A percentile compares a stretch with the other conserved stretches of the same genome.
Evolutionary conservation across 495 filamentous ascomycete species (phyloP).

Genomic region (Pseudotulostoma volvatum): DNA sequence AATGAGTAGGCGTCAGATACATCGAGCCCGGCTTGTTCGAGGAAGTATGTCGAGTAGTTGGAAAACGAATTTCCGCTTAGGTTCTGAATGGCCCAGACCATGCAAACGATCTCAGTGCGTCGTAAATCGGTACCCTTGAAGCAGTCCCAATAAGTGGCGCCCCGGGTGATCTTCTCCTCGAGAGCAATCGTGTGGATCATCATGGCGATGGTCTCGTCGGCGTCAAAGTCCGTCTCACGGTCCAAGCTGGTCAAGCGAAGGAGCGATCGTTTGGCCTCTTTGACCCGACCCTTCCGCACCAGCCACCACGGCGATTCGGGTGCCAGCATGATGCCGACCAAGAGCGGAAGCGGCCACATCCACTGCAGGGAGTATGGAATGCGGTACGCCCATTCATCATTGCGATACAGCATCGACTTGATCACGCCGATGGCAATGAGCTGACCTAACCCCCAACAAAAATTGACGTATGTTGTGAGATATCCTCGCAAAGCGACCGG

Average conservation of each 20-base stretch:
- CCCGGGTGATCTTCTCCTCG: slow-evolving; percentile 50
- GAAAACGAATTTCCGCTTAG: slow-evolving; percentile 64
- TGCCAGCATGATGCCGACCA: slow-evolving; percentile 51
- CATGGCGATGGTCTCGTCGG: slow-evolving; percentile 66
- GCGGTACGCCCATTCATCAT: slow-evolving; percentile 49
- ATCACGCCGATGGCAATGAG: slow-evolving; percentile 62
- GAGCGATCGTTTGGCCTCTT: slow-evolving; percentile 52
- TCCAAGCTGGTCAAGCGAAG: slow-evolving; percentile 45
- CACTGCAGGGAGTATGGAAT: slow-evolving; percentile 64
- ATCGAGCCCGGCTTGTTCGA: slow-evolving; percentile 52
- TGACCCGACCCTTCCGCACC: slow-evolving; percentile 49
- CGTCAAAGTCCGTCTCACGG: slow-evolving; percentile 44
- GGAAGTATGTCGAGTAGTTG: slow-evolving; percentile 68
- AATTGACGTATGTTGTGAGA: slow-evolving; percentile 67
- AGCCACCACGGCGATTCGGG: slow-evolving; percentile 78
- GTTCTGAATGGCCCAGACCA: slow-evolving; percentile 76
- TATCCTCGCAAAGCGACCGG: slow-evolving; percentile 57
- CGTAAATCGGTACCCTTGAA: slow-evolving; percentile 59
- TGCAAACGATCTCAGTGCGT: slow-evolving; percentile 63
- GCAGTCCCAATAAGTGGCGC: slow-evolving; percentile 58
- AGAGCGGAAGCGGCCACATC: slow-evolving; percentile 70
- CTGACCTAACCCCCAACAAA: slow-evolving; percentile 69
- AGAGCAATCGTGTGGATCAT: slow-evolving; percentile 69
- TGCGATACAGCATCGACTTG: slow-evolving; percentile 39
- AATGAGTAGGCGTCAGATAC: slow-evolving; percentile 46